Conservation (phyloP, 1,284 basidiomycete genomes). For the Microbotryum violaceum region DNA sequence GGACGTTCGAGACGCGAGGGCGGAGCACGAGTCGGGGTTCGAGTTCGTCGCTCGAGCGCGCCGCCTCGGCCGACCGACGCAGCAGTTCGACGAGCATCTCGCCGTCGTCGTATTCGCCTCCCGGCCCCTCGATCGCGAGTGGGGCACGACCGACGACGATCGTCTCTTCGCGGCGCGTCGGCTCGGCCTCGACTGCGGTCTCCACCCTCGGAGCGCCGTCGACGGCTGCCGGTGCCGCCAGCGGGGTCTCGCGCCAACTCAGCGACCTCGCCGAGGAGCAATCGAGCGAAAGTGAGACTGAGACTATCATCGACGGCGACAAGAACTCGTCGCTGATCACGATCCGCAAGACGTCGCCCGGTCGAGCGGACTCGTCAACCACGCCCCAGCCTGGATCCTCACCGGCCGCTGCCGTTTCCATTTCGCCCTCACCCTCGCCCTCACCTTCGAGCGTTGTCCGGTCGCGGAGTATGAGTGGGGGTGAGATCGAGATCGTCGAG, state of each 20-base stretch:
- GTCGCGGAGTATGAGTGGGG: not conserved
- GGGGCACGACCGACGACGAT: not conserved
- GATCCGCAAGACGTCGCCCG: not conserved
- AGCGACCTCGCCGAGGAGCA: slow-evolving; percentile 7
- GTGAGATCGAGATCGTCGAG: not conserved
- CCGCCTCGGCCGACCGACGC: slow-evolving; percentile 19
- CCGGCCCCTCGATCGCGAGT: not conserved
- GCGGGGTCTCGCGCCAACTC: not conserved
- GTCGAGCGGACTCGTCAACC: slow-evolving; percentile 6
- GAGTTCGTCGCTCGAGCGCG: slow-evolving; percentile 25
- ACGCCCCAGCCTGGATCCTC: not conserved
- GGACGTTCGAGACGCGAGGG: slow-evolving; percentile 11
- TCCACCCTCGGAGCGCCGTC: no score
- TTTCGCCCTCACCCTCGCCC: not conserved
- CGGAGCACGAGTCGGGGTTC: slow-evolving; percentile 24
- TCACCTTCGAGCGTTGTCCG: slow-evolving; percentile 9
- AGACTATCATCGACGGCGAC: not conserved
- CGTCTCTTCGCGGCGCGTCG: slow-evolving; percentile 10
- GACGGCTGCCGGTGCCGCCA: not conserved
- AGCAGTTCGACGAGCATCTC: slow-evolving; percentile 22
- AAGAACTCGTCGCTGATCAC: not conserved
- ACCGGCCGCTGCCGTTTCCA: slow-evolving; percentile 8
- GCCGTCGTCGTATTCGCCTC: slow-evolving; percentile 23
- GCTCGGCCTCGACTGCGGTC: not conserved
- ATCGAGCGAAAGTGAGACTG: slow-evolving; percentile 13